Base-by-base conservation (phyloP, 2,329 filamentous ascomycete species). In the Trichoderma sp. region DNA sequence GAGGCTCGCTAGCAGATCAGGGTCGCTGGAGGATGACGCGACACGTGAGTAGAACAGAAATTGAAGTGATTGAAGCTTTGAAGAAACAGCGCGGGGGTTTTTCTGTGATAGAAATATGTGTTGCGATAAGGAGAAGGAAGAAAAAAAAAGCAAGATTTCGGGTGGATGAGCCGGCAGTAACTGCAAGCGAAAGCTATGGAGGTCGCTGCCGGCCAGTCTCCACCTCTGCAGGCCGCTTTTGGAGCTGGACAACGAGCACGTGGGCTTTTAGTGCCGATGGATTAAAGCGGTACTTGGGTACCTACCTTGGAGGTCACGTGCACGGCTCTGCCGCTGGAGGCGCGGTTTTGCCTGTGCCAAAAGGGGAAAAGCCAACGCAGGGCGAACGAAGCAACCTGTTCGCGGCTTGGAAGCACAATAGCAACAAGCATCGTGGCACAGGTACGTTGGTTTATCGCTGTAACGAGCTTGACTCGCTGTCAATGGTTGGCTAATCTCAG, bases 351-450 rank as follows among this genome's bases (percentile, higher is more conserved):
- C 60, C 40, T 69, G 68, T 67, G 65, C 75, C 76, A 52, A 68
- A 68, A 75, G 74, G 60, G 70, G 74, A 75, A 75, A 77, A 77
- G 72, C 73, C 70, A 49, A 75, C 71, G 49, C 72, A 74, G 47
- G 70, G 68, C 72, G 55, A 67, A 73, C 72, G 70, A 49, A 72
- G 71, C 62, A 67, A 52, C 66, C 70, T 63, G 55, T 67, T 43
- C 61, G 69, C 57, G 65, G 61, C 62, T 37, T 37, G 56, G 65
- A 68, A 61, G 65, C 65, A 68, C 49, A 59, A 67, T 14, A 56
- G 27, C 40, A 56, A 43, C 40, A 33, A n/a, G n/a, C 40, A 61
- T 61, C 35, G 65, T 55, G 65, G 55, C 57, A 68, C 43, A 68
- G 56, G 57, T 60, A 58, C 52, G 65, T 37, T 59, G 27, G 19